Conservation (phyloP, 441 rosid species). For the Pelargonium myrrhifolium region DNA sequence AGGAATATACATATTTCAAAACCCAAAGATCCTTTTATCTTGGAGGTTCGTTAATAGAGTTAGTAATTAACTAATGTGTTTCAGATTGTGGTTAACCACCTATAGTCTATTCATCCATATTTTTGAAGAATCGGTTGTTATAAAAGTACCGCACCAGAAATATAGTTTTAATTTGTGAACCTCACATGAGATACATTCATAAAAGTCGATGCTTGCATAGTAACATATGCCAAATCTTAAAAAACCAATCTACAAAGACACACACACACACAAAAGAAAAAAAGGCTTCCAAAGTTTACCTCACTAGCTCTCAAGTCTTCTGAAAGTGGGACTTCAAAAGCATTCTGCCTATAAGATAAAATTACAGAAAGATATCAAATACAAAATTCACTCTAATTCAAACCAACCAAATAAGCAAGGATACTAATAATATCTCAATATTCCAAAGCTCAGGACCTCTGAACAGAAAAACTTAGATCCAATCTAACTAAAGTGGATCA, state of each 20-base stretch:
- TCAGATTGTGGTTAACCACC: too few relatives aligned
- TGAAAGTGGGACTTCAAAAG: slow-evolving; percentile 25
- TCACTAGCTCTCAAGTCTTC: slow-evolving; percentile 31
- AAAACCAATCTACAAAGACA: background rate
- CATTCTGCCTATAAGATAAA: slow-evolving; percentile 34
- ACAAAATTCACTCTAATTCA: slow-evolving; percentile 3
- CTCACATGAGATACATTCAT: too few relatives aligned
- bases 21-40: too few relatives aligned
- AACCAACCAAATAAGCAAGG: slow-evolving; percentile 12
- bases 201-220: too few relatives aligned
- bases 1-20: too few relatives aligned
- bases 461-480: slow-evolving; percentile 5
- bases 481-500: background rate
- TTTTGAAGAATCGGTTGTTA: too few relatives aligned
- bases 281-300: slow-evolving; percentile 28
- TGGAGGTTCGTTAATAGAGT: too few relatives aligned
- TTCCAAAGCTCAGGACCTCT: slow-evolving; percentile 10
- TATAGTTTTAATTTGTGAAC: too few relatives aligned
- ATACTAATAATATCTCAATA: slow-evolving; percentile 14
- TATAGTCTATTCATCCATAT: too few relatives aligned
- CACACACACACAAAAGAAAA: slow-evolving; percentile 4
- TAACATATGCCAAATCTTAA: too few relatives aligned
- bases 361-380: background rate
- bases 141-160: too few relatives aligned
- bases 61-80: too few relatives aligned